Conservation (phyloP, 2,329 filamentous ascomycete species). For the Arachnomyces sp. region DNA sequence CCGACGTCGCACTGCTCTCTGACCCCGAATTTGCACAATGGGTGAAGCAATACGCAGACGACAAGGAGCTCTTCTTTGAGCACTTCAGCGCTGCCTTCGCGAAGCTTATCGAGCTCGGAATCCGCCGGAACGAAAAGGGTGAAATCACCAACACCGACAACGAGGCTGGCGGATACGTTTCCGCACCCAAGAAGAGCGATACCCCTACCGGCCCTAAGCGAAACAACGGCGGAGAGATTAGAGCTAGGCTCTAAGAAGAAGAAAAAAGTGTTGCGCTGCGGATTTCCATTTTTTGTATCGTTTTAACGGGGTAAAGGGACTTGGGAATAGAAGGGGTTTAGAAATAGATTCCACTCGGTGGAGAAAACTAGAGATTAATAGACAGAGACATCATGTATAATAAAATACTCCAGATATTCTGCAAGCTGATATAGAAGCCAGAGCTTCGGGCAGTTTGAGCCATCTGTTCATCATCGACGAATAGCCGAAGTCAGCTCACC, state of each 20-base stretch:
- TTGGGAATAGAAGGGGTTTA: constrained; percentile 15
- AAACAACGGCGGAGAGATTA: too few relatives aligned
- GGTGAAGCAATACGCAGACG: constrained; percentile 52
- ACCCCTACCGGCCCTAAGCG: constrained; percentile 15
- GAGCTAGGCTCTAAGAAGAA: not conserved
- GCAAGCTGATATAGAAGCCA: not conserved
- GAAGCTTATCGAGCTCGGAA: constrained; percentile 54
- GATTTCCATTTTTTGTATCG: constrained; percentile 7
- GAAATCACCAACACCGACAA: constrained; percentile 51
- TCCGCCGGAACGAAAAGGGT: constrained; percentile 46
- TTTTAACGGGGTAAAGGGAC: not conserved
- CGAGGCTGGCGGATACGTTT: constrained; percentile 46
- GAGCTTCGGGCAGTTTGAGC: too few relatives aligned
- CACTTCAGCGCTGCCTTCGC: constrained; percentile 52
- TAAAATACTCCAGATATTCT: too few relatives aligned
- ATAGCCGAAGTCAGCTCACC: too few relatives aligned
- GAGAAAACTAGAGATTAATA: constrained; percentile 5
- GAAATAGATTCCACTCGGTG: constrained; percentile 14
- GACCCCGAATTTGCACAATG: constrained; percentile 48
- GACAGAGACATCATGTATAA: not conserved
- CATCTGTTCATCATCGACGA: too few relatives aligned
- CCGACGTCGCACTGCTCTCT: constrained; percentile 50
- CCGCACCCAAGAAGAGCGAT: constrained; percentile 50
- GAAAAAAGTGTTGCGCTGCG: not conserved
- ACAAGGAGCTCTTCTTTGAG: constrained; percentile 55